phyloP scores from a whole-genome alignment of 495 filamentous ascomycete genomes.

The Aspergillus kassunensis region DNA sequence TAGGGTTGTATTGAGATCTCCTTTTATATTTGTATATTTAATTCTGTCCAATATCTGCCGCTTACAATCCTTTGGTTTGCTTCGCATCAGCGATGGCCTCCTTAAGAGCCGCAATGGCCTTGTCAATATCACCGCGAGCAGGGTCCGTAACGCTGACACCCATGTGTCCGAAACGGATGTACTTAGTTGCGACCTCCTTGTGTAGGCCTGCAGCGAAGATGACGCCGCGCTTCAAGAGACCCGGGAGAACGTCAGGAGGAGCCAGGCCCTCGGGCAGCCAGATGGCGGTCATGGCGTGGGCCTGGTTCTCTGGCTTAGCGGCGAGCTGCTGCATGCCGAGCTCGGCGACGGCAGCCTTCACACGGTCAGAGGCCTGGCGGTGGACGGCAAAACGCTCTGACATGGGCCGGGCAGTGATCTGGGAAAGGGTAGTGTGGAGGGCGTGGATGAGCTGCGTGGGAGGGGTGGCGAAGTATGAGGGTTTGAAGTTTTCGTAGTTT shows the following conservation, averaged over 20 bases:
- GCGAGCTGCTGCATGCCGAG: conserved; percentile 86
- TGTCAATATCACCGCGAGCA: conserved; percentile 66
- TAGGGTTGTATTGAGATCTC: background rate
- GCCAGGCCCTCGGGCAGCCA: conserved; percentile 83
- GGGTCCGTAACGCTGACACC: conserved; percentile 73
- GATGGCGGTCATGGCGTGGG: conserved; percentile 96
- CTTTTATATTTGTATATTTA: conserved; percentile 3
- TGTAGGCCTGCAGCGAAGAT: conserved; percentile 94
- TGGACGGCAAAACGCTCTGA: conserved; percentile 77
- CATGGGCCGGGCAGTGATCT: conserved; percentile 76
- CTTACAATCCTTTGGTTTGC: conserved; percentile 45
- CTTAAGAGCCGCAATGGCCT: conserved; percentile 73
- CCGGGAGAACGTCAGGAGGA: conserved; percentile 77
- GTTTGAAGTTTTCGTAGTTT: conserved; percentile 95
- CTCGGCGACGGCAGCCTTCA: conserved; percentile 75
- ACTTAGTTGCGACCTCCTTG: conserved; percentile 72
- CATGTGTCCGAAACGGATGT: conserved; percentile 88
- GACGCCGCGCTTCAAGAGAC: conserved; percentile 81
- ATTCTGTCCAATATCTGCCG: background rate
- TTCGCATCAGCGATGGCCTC: conserved; percentile 67
- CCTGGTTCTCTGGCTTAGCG: conserved; percentile 78
- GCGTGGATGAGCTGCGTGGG: conserved; percentile 92
- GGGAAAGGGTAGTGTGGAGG: conserved; percentile 84
- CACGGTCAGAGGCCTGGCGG: conserved; percentile 66
- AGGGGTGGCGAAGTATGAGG: conserved; percentile 96